Evolutionary conservation across 306 rosid species (phyloP).

Genomic region (Pterocarpus macrocarpus): DNA sequence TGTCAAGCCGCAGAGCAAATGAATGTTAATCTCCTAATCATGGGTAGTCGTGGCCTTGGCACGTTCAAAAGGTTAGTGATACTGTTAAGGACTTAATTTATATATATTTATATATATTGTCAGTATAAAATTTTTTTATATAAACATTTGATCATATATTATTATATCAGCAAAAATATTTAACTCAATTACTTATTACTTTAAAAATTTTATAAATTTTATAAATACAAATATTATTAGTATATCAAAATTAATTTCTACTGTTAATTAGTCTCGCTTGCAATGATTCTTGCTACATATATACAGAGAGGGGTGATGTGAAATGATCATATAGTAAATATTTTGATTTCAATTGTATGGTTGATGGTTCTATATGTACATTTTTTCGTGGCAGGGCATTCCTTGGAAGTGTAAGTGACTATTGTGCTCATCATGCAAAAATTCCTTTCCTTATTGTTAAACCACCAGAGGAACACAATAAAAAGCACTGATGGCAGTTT

Average conservation of each 20-base stretch:
- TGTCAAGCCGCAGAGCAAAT: constrained; percentile 74
- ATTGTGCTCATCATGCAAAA: constrained; percentile 73
- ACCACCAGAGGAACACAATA: constrained; percentile 56
- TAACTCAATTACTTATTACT: too few relatives aligned
- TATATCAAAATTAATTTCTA: too few relatives aligned
- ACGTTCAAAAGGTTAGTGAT: constrained; percentile 60
- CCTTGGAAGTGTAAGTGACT: constrained; percentile 82
- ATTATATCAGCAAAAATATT: too few relatives aligned
- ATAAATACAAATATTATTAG: too few relatives aligned
- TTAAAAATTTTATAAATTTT: too few relatives aligned
- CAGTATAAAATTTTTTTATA: too few relatives aligned
- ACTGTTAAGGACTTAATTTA: background rate
- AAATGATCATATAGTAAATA: background rate
- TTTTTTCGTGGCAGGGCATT: constrained; percentile 57
- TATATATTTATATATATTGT: background rate
- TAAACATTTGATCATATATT: too few relatives aligned
- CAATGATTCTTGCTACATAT: too few relatives aligned
- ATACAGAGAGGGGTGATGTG: background rate
- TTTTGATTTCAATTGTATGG: background rate
- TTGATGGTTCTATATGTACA: background rate
- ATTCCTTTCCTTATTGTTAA: constrained; percentile 69
- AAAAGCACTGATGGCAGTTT: constrained; percentile 16
- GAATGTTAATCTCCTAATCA: constrained; percentile 68
- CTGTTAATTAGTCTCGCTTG: too few relatives aligned
- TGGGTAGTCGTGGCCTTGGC: constrained; percentile 87